A percentile compares a stretch with the other conserved stretches of the same genome.
These are phyloP conservation scores for Gastrodia elata DNA, from an alignment of 106 monocot genomes.

Conservation along the genomic window DNA sequence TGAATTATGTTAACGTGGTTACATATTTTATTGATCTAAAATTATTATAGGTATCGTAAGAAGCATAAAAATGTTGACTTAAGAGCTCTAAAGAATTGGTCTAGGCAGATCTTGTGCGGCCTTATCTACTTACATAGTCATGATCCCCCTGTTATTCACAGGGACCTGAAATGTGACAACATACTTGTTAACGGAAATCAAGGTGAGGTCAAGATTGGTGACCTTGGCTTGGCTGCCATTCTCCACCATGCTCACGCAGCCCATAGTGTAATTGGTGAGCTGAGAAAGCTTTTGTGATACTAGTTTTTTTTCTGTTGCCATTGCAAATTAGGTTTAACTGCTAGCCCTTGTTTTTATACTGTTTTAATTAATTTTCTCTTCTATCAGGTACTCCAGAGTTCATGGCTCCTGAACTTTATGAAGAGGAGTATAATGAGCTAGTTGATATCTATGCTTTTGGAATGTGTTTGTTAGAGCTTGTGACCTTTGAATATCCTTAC, in stretches of 20 bases:
- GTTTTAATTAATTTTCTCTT: not conserved
- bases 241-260: conserved; percentile 41
- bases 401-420: conserved; percentile 72
- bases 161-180: conserved; percentile 73
- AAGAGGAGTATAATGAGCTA: conserved; percentile 66
- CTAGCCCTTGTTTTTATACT: not conserved
- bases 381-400: conserved; percentile 51
- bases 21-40: conserved; percentile 1
- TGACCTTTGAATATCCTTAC: conserved; percentile 61
- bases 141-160: conserved; percentile 60
- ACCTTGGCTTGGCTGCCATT: conserved; percentile 65
- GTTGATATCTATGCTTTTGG: conserved; percentile 74
- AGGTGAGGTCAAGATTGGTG: conserved; percentile 77
- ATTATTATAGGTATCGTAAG: conserved; percentile 31
- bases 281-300: not conserved
- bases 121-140: conserved; percentile 63
- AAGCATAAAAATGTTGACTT: conserved; percentile 54
- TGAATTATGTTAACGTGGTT: not conserved
- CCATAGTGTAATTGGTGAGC: conserved; percentile 46
- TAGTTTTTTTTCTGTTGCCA: not conserved
- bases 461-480: conserved; percentile 63
- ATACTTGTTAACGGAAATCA: conserved; percentile 73
- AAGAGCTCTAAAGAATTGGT: conserved; percentile 65
- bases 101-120: conserved; percentile 51
- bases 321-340: not conserved